Evolutionary conservation across 2,329 filamentous ascomycete genomes (phyloP), one percentile per base, ranked within the genome.

Genomic region (Sphaerostilbella broomeana): DNA sequence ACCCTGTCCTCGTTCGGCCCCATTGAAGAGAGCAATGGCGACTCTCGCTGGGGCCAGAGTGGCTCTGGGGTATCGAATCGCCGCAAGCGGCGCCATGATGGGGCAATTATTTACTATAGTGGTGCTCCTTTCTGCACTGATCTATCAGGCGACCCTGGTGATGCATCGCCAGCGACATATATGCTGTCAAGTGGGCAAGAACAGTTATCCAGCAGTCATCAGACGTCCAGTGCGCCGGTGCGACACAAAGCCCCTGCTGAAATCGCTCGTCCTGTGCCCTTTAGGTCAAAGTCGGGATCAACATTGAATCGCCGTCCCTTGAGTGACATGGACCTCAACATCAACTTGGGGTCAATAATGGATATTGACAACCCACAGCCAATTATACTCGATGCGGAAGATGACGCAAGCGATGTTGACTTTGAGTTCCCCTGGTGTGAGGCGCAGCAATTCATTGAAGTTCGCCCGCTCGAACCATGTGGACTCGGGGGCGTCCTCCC

Each of bases 31-130:
- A 77, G 70, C 42, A 72, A 65, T 9, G 68, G 62, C 2, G 67
- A 65, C 12, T 74, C 72, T 0, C 56, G 63, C 34, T 71, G 65
- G 63, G 64, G 58, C 11, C 58, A 63, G 22, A 71, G 68, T 45
- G 66, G 65, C 51, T 75, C 65, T 47, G 74, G 55, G 47, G 67
- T 55, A 32, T 71, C 60, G 41, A 69, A 53, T 52, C 68, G 63
- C 47, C 70, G 64, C 47, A 76, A 73, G 56, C 72, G 73, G 18
- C 72, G 68, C 1, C 70, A 78, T 10, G 78, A 84, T 43, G 86
- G 86, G 7, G 79, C 84, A 1, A 83, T 94, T 48, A 87, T 90
- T 13, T 94, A 89, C 54, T 94, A 90, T 57, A 86, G 75, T 44
- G 84, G 83, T 18, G 82, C 83, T 2, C 77, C 76, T 0, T 94